These are phyloP conservation scores for Smittium culicis DNA, from an alignment of 371 early-diverging fungal genomes.

Conservation along the genomic window DNA sequence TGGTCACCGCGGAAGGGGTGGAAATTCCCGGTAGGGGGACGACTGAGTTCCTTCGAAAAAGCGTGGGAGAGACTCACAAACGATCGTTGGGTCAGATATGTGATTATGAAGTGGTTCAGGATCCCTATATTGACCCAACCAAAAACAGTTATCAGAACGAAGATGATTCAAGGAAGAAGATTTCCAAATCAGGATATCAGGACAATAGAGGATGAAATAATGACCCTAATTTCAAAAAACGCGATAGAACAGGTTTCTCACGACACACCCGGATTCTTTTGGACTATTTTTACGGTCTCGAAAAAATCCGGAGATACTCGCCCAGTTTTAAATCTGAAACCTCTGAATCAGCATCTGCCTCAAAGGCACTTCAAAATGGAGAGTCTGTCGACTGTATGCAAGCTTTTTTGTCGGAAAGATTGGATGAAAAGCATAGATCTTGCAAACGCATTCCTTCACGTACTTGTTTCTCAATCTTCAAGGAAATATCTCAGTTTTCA, in stretches of 20 bases:
- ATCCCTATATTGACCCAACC: neutral
- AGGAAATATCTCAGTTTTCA: slow-evolving; percentile 29
- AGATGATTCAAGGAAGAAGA: neutral
- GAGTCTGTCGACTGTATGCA: slow-evolving; percentile 22
- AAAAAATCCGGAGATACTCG: neutral
- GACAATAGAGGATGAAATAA: neutral
- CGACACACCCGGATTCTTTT: neutral
- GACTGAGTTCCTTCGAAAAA: neutral
- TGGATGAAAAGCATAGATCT: slow-evolving; percentile 26
- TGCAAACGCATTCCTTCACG: slow-evolving; percentile 29
- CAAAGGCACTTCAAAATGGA: slow-evolving; percentile 14
- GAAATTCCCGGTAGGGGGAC: neutral
- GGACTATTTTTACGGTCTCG: neutral
- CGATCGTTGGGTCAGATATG: neutral
- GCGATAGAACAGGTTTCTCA: neutral
- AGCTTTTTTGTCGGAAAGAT: slow-evolving; percentile 19
- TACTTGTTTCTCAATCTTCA: slow-evolving; percentile 22
- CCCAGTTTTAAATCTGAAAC: neutral
- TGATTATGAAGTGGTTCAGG: neutral
- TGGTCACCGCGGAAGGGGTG: neutral
- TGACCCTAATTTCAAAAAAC: neutral
- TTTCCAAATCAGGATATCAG: neutral
- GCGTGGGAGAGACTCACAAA: neutral
- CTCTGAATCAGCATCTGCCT: neutral
- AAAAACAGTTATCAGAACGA: neutral